Evolutionary conservation across 169 alveolate genomes (phyloP).

Genomic region (Plasmodium reichenowi): DNA sequence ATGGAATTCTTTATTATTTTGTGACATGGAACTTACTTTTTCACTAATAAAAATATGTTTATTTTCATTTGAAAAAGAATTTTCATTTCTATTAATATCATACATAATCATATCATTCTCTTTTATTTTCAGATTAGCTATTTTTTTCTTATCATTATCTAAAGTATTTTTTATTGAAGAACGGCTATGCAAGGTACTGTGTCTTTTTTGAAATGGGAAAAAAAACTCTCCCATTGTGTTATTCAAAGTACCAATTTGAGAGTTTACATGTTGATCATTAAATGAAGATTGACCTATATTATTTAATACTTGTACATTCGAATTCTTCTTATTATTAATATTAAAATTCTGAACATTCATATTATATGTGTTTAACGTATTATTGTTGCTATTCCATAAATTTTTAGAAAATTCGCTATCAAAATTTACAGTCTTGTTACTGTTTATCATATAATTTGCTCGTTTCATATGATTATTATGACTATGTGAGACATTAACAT

Average conservation of each 20-base stretch:
- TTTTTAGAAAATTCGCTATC: constrained; percentile 1
- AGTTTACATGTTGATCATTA: constrained; percentile 21
- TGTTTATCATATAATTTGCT: neutral
- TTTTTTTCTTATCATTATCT: constrained; percentile 23
- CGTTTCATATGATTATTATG: neutral
- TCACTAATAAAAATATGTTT: constrained; percentile 4
- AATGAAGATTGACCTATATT: neutral
- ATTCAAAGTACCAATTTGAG: constrained; percentile 12
- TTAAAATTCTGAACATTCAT: constrained; percentile 8
- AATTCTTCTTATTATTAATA: constrained; percentile 14
- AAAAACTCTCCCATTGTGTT: constrained; percentile 8
- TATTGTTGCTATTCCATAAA: constrained; percentile 13
- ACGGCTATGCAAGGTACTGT: constrained; percentile 27
- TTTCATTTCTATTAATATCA: constrained; percentile 14
- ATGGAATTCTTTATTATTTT: neutral
- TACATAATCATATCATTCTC: constrained; percentile 3
- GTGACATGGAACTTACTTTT: neutral
- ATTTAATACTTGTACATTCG: neutral
- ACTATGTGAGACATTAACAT: neutral
- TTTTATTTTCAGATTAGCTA: constrained; percentile 9
- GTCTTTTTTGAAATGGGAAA: constrained; percentile 51
- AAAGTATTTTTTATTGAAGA: constrained; percentile 13
- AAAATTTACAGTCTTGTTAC: neutral
- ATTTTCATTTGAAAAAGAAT: constrained; percentile 6
- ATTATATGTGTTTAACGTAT: constrained; percentile 23